phyloP scores from a whole-genome alignment of 495 filamentous ascomycete species.

The Aspergillus incahuasiensis region DNA sequence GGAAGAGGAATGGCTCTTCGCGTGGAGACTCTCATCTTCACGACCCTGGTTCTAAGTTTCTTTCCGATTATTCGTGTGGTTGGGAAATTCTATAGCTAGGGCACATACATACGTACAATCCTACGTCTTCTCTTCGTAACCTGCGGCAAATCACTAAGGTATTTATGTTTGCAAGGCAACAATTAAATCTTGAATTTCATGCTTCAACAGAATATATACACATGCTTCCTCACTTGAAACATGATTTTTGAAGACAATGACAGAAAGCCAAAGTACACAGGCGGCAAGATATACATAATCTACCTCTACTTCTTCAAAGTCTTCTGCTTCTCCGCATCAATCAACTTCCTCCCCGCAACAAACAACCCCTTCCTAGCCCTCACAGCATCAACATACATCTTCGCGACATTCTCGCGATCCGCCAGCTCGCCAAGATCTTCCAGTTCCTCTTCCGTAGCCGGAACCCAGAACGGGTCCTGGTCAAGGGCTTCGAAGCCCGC shows the following conservation, averaged over 20 bases:
- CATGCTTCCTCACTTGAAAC: no score
- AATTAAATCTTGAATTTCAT: no score
- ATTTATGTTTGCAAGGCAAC: no score
- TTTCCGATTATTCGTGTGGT: slow-evolving; percentile 18
- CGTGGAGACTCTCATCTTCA: slow-evolving; percentile 28
- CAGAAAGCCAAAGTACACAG: not conserved
- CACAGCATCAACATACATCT: slow-evolving; percentile 90
- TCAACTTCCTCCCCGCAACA: slow-evolving; percentile 72
- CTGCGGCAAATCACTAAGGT: no score
- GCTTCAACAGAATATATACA: not conserved
- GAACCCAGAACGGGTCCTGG: slow-evolving; percentile 97
- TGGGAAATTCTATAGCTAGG: slow-evolving; percentile 18
- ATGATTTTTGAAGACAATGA: no score
- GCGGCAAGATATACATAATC: not conserved
- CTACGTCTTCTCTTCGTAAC: no score
- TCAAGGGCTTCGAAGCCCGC: slow-evolving; percentile 82
- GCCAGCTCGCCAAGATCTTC: slow-evolving; percentile 94
- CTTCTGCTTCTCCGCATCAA: slow-evolving; percentile 98
- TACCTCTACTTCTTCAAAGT: slow-evolving; percentile 79
- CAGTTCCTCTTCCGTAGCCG: slow-evolving; percentile 91
- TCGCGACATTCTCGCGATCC: slow-evolving; percentile 92
- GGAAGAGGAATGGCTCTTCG: slow-evolving; percentile 38
- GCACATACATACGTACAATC: slow-evolving; percentile 20
- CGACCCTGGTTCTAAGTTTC: slow-evolving; percentile 21
- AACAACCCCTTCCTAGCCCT: slow-evolving; percentile 79